Base-by-base conservation (phyloP, 257 asterid species). In the Jaltomata sinuosa region DNA sequence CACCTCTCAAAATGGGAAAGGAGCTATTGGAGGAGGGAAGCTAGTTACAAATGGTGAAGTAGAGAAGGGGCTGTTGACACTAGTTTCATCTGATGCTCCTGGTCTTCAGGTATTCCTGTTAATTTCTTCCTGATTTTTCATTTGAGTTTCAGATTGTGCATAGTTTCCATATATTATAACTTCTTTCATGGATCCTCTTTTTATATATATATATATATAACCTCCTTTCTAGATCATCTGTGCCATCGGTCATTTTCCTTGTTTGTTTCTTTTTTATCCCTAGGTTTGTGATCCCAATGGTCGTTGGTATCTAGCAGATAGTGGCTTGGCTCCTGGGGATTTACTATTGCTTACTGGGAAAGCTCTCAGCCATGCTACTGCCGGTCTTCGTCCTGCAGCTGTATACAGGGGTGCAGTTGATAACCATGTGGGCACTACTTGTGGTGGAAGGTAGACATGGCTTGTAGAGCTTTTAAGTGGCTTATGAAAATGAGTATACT, bases 221-320 rank as follows among this genome's bases (percentile, higher is more conserved):
- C 31, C 11, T 53, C 29, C 61, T 36, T 34, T 76, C 25, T 76
- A 7, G 10, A 76, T 76, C 9, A 40, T 76, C 61, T 47, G 81
- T 47, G 61, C 81, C 42, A 76, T 76, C 81, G 45, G 49, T 88
- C 42, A 76, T 83, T 84, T 85, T 29, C 59, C 53, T 87, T 79
- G 74, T 86, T 65, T 55, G 27, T 84, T 88, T 89, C 54, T 82
- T 83, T 85, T 67, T 86, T 74, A 52, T 83, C 74, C 57, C 67
- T 86, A 96, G 99, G 99, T 96, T 84, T 94, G 95, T 88, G 98
- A 96, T 82, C 92, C 97, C 86, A 93, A 93, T 90, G 98, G 99
- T 40, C 93, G 90, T 87, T 96, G 99, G 99, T 96, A 94, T 94
- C 93, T 91, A 87, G 98, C 98, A 79, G 99, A 94, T 89, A 84